Conservation (phyloP, 306 rosid species). For the Cicer cuneatum region DNA sequence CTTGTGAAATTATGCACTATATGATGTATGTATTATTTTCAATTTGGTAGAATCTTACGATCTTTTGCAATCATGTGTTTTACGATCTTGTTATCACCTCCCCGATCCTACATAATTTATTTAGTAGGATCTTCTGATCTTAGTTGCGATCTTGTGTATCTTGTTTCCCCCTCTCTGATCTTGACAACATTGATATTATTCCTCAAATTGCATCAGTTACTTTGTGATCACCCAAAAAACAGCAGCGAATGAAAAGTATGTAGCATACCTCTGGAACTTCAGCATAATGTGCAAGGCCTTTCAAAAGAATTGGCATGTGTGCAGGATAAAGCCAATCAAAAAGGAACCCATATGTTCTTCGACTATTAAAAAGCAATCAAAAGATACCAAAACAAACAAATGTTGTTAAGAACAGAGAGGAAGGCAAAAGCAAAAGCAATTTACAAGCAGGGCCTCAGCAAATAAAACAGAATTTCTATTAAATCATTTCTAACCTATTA, state of each 20-base stretch:
- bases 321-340: constrained; percentile 97
- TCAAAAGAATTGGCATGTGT: constrained; percentile 76
- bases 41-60: no score
- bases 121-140: no score
- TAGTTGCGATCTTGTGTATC: no score
- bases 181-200: not conserved
- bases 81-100: no score
- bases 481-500: constrained; percentile 49
- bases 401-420: not conserved
- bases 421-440: not conserved
- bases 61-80: no score
- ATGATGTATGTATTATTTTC: no score
- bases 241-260: constrained; percentile 20
- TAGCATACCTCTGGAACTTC: constrained; percentile 81
- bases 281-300: constrained; percentile 73
- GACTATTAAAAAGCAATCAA: constrained; percentile 60
- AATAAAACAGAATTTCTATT: not conserved
- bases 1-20: no score
- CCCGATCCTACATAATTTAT: no score
- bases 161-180: no score
- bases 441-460: constrained; percentile 6
- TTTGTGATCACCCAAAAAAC: not conserved
- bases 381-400: constrained; percentile 14
- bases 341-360: constrained; percentile 78
- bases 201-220: constrained; percentile 15